Evolutionary conservation across 164 flowering plant species (phyloP).

Genomic region (Akebia trifoliata): DNA sequence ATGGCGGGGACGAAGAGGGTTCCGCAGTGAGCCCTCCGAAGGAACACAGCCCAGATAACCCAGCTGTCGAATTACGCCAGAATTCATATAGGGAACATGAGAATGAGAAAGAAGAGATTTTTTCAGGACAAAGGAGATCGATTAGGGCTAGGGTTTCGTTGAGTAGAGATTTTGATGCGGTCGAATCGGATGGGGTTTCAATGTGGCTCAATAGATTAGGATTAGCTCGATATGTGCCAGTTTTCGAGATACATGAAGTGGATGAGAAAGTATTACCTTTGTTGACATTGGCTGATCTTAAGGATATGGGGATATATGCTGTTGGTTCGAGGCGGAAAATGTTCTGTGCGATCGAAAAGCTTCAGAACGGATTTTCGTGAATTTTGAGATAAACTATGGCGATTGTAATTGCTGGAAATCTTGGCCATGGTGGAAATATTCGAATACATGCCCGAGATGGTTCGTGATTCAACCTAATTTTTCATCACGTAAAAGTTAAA

Average conservation of each 20-base stretch:
- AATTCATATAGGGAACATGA: conserved; percentile 28
- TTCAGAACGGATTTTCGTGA: conserved; percentile 9
- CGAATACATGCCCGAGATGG: neutral
- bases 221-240: conserved; percentile 63
- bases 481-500: too few relatives aligned
- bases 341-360: conserved; percentile 8
- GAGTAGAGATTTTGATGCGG: conserved; percentile 7
- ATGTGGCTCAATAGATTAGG: conserved; percentile 71
- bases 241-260: conserved; percentile 83
- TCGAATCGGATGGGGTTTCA: conserved; percentile 29
- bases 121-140: conserved; percentile 12
- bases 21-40: conserved; percentile 46
- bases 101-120: conserved; percentile 26
- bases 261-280: conserved; percentile 80
- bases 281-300: conserved; percentile 70
- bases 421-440: neutral
- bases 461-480: too few relatives aligned
- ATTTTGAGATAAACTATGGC: neutral
- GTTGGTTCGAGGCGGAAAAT: conserved; percentile 72
- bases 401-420: neutral
- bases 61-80: too few relatives aligned
- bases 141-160: conserved; percentile 10
- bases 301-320: conserved; percentile 81
- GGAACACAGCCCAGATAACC: conserved; percentile 42
- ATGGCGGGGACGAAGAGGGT: conserved; percentile 30